A percentile compares a stretch with the other conserved stretches of the same genome.
These are phyloP conservation scores for Schizosaccharomyces osmophilus DNA, from an alignment of 805 yeast species.

Conservation along the genomic window DNA sequence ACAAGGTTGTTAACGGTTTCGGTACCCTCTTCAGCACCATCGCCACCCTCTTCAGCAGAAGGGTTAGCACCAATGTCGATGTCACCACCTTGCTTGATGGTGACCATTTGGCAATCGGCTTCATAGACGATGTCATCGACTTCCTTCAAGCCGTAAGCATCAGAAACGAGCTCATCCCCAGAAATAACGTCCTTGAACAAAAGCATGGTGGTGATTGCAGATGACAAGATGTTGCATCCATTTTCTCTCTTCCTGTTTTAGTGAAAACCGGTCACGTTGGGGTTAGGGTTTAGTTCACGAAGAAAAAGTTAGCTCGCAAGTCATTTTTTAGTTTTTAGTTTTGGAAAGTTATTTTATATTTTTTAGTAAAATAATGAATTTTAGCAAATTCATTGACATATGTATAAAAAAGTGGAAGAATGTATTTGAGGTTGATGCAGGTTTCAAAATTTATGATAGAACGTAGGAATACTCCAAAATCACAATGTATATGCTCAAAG, in stretches of 20 bases:
- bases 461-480: too few species aligned
- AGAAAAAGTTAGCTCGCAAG: too few species aligned
- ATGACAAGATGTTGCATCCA: background rate
- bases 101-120: slow-evolving; percentile 87
- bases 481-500: too few species aligned
- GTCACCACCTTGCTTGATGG: slow-evolving; percentile 62
- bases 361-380: too few species aligned
- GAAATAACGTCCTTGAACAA: slow-evolving; percentile 58
- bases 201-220: slow-evolving; percentile 11
- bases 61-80: slow-evolving; percentile 99
- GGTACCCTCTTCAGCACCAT: slow-evolving; percentile 53
- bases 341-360: too few species aligned
- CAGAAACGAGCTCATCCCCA: slow-evolving; percentile 81
- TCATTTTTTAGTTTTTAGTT: too few species aligned
- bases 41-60: slow-evolving; percentile 84
- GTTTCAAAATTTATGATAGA: too few species aligned
- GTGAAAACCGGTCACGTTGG: background rate
- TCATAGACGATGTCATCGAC: slow-evolving; percentile 87
- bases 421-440: too few species aligned
- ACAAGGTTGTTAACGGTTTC: slow-evolving; percentile 95
- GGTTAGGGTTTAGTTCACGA: background rate
- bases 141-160: slow-evolving; percentile 72
- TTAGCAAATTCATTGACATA: too few species aligned
- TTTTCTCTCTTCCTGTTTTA: background rate
- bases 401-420: too few species aligned